Percentiles rank a stretch among this genome's conserved stretches.
phyloP scores from a whole-genome alignment of 2,329 filamentous ascomycete genomes.

The Aspergillus fumigatiaffinis region DNA sequence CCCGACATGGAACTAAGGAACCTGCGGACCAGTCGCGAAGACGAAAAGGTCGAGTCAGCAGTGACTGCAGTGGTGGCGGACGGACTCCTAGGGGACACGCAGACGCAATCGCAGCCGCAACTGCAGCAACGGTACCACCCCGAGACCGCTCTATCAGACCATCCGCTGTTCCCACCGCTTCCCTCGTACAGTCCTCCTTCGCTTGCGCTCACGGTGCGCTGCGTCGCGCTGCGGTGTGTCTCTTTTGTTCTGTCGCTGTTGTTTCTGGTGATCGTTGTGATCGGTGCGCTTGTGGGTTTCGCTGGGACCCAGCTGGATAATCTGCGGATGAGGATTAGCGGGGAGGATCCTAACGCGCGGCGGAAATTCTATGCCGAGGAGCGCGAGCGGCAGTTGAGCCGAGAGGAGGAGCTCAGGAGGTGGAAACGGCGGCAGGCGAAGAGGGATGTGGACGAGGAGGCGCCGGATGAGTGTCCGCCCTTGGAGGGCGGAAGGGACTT shows the following conservation, averaged over 20 bases:
- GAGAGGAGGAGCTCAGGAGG: slow-evolving; percentile 56
- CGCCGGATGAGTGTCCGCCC: slow-evolving; percentile 58
- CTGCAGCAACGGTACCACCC: neutral
- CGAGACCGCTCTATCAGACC: neutral
- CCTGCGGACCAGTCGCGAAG: neutral
- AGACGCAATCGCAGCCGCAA: neutral
- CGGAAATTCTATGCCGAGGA: slow-evolving; percentile 76
- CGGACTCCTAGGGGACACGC: slow-evolving; percentile 4
- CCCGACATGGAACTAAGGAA: neutral
- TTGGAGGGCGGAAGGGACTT: slow-evolving; percentile 78
- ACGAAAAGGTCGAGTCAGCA: neutral
- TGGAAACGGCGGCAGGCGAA: slow-evolving; percentile 53
- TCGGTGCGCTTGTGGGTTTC: slow-evolving; percentile 68
- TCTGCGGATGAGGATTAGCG: slow-evolving; percentile 52
- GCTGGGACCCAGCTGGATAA: slow-evolving; percentile 52
- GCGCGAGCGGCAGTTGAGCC: slow-evolving; percentile 51
- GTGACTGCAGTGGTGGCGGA: slow-evolving; percentile 6
- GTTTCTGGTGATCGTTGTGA: slow-evolving; percentile 72
- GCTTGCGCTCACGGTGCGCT: slow-evolving; percentile 61
- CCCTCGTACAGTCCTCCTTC: slow-evolving; percentile 77
- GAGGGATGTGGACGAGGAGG: slow-evolving; percentile 38
- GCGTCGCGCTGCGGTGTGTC: slow-evolving; percentile 58
- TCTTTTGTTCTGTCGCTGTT: slow-evolving; percentile 73
- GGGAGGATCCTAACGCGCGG: slow-evolving; percentile 56
- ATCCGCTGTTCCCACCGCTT: slow-evolving; percentile 70